phyloP scores from a whole-genome alignment of 306 rosid species.

The Bauhinia variegata region DNA sequence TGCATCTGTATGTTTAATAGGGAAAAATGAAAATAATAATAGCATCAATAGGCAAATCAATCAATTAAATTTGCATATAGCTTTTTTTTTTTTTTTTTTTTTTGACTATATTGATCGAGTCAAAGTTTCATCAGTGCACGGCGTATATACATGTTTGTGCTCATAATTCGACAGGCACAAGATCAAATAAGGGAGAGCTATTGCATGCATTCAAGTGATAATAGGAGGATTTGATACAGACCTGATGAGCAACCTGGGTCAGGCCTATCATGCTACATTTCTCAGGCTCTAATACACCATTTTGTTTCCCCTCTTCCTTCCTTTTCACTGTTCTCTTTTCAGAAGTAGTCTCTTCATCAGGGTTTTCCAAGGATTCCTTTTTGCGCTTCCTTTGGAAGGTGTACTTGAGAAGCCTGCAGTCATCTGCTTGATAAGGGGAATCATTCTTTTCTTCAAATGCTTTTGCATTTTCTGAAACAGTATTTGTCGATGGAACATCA shows the following conservation, averaged over 20 bases:
- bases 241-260: slow-evolving; percentile 68
- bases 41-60: neutral
- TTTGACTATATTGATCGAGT: slow-evolving; percentile 5
- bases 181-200: neutral
- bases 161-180: slow-evolving; percentile 1
- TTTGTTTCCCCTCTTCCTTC: slow-evolving; percentile 45
- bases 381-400: slow-evolving; percentile 76
- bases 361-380: slow-evolving; percentile 46
- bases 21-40: neutral
- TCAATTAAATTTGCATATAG: neutral
- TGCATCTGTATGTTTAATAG: neutral
- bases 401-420: slow-evolving; percentile 50
- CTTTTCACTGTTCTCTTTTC: slow-evolving; percentile 44
- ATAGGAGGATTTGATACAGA: slow-evolving; percentile 41
- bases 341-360: slow-evolving; percentile 44
- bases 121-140: neutral
- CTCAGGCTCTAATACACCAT: slow-evolving; percentile 35
- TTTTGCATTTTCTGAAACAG: slow-evolving; percentile 36
- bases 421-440: slow-evolving; percentile 45
- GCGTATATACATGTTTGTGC: neutral
- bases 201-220: slow-evolving; percentile 17
- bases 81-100: too few relatives aligned
- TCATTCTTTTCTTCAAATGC: slow-evolving; percentile 39
- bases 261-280: slow-evolving; percentile 43
- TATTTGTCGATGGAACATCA: slow-evolving; percentile 35